A percentile compares a stretch with the other conserved stretches of the same genome.
Conservation (phyloP, 352 stramenopile species). For the Pythium grandisporangium region DNA sequence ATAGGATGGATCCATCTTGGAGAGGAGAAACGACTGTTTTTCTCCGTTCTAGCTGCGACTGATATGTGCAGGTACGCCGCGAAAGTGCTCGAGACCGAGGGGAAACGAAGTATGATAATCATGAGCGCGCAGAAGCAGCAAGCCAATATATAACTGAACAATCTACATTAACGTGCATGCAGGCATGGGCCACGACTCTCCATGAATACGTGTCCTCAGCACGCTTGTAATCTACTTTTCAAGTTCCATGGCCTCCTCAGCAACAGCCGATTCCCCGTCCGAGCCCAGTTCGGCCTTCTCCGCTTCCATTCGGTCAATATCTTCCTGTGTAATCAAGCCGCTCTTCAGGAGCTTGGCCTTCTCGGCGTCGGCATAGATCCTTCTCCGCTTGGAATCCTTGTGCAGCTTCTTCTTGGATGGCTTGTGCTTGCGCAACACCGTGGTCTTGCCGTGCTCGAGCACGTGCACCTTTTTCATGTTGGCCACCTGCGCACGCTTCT, state of each 20-base stretch:
- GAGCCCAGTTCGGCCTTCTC: conserved; percentile 19
- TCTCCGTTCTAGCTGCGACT: too few species aligned
- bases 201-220: too few species aligned
- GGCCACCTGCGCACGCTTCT: conserved; percentile 64
- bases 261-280: conserved; percentile 22
- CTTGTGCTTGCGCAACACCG: conserved; percentile 48
- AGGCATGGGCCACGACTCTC: too few species aligned
- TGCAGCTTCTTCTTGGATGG: conserved; percentile 83
- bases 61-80: too few species aligned
- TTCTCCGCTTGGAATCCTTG: conserved; percentile 74
- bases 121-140: too few species aligned
- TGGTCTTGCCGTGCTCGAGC: conserved; percentile 43
- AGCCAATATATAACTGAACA: too few species aligned
- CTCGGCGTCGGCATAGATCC: conserved; percentile 60
- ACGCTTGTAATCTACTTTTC: conserved; percentile 56
- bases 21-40: too few species aligned
- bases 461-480: conserved; percentile 79
- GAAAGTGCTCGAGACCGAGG: too few species aligned
- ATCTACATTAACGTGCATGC: too few species aligned
- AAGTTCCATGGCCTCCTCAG: conserved; percentile 38
- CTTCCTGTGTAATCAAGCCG: conserved; percentile 70
- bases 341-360: conserved; percentile 73
- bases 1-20: too few species aligned
- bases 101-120: too few species aligned
- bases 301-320: conserved; percentile 73